Evolutionary conservation across 2,329 filamentous ascomycete genomes (phyloP).

Genomic region (Diaporthe sp.): DNA sequence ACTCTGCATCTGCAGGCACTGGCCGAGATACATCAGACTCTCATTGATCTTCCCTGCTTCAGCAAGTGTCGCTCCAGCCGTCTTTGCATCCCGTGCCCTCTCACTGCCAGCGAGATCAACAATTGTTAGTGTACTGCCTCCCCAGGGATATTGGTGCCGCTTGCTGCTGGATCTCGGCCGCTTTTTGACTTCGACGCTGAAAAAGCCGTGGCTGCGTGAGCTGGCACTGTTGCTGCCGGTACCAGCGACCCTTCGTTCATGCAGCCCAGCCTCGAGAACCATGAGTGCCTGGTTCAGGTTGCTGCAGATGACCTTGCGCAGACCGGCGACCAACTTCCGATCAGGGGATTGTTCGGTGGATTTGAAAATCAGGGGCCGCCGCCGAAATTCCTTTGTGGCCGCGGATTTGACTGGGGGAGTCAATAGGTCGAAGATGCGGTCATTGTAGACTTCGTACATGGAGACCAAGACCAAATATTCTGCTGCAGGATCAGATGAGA

Average conservation of each 20-base stretch:
- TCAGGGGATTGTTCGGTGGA: conserved; percentile 89
- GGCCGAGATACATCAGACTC: conserved; percentile 96
- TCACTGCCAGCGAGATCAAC: conserved; percentile 96
- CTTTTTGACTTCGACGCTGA: conserved; percentile 95
- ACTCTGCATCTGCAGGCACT: conserved; percentile 96
- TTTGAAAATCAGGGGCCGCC: conserved; percentile 92
- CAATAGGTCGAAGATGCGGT: conserved; percentile 95
- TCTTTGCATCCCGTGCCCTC: conserved; percentile 92
- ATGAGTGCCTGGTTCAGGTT: conserved; percentile 87
- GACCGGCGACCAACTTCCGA: conserved; percentile 92
- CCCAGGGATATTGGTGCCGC: conserved; percentile 73
- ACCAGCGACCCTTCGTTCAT: conserved; percentile 88
- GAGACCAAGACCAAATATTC: conserved; percentile 93
- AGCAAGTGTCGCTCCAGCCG: conserved; percentile 89
- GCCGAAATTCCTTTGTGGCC: conserved; percentile 77
- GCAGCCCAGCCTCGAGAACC: conserved; percentile 89
- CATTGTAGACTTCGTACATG: conserved; percentile 99
- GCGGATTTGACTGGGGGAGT: conserved; percentile 72
- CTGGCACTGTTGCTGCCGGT: conserved; percentile 95
- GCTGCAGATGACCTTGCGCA: conserved; percentile 90
- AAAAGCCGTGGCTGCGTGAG: conserved; percentile 95
- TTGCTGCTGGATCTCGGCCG: conserved; percentile 60
- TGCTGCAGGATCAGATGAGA: conserved; percentile 76
- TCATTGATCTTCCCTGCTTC: conserved; percentile 99
- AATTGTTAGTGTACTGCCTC: conserved; percentile 84